phyloP scores from a whole-genome alignment of 2,329 filamentous ascomycete species.

The Apiospora sp. region DNA sequence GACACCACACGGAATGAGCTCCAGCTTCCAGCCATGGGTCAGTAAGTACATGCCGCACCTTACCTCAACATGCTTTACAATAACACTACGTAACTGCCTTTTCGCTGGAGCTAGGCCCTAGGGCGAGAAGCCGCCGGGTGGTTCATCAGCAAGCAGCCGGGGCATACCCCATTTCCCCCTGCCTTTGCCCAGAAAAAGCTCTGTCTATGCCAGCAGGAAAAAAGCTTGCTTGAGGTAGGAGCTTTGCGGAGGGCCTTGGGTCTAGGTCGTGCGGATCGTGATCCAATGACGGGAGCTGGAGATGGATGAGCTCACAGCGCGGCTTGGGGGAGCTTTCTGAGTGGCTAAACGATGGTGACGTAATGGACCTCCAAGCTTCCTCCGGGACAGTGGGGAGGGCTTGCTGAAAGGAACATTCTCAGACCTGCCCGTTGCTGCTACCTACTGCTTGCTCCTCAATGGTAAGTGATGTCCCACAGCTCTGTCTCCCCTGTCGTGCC shows the following conservation, averaged over 20 bases:
- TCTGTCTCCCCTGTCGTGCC: not conserved
- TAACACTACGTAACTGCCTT: constrained; percentile 14
- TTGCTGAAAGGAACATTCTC: not conserved
- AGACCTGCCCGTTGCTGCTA: not conserved
- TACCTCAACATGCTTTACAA: not conserved
- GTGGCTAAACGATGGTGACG: constrained; percentile 25
- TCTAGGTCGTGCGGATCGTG: not conserved
- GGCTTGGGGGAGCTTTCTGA: constrained; percentile 18
- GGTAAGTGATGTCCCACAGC: not conserved
- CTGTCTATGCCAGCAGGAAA: not conserved
- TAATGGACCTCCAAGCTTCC: constrained; percentile 26
- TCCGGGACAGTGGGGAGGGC: not conserved
- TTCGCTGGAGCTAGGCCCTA: not conserved
- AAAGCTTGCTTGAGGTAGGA: constrained; percentile 4
- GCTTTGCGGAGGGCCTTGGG: not conserved
- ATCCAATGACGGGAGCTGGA: constrained; percentile 19
- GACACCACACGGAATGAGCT: constrained; percentile 6
- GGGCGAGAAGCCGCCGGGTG: not conserved
- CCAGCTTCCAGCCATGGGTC: not conserved
- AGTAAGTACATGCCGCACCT: not conserved
- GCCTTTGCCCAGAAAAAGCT: not conserved
- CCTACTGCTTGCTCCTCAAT: not conserved
- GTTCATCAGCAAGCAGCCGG: not conserved
- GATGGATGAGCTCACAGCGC: constrained; percentile 11
- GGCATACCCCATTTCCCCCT: not conserved